A percentile compares a stretch with the other conserved stretches of the same genome.
Evolutionary conservation across 1,284 basidiomycete species (phyloP).

Genomic region (Boletus mariae): DNA sequence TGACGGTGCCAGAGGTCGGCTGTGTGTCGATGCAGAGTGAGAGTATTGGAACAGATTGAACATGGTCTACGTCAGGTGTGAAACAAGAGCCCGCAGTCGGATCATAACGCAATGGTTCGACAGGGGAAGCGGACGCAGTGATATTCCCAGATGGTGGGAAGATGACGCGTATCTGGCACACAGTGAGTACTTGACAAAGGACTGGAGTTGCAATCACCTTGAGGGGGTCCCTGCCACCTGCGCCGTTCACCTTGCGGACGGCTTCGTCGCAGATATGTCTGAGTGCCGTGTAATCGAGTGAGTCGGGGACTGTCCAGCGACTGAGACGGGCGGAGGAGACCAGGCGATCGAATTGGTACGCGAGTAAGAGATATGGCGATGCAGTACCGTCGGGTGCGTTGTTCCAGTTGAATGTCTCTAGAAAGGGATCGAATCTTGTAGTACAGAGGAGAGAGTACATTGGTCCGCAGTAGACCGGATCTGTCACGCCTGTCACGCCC

Average conservation of each 20-base stretch:
- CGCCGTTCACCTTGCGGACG: constrained; percentile 33
- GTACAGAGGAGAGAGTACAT: constrained; percentile 23
- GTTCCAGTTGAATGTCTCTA: constrained; percentile 53
- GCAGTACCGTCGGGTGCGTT: constrained; percentile 43
- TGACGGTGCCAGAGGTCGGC: constrained; percentile 47
- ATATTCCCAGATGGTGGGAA: constrained; percentile 46
- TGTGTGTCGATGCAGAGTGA: constrained; percentile 51
- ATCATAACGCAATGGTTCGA: constrained; percentile 40
- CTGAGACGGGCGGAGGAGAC: constrained; percentile 45
- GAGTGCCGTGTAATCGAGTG: constrained; percentile 39
- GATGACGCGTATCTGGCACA: constrained; percentile 53
- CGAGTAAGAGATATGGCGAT: constrained; percentile 57
- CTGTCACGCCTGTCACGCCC: constrained; percentile 26
- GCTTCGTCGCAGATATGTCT: constrained; percentile 42
- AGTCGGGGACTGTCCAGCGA: constrained; percentile 42
- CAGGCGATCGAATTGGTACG: constrained; percentile 57
- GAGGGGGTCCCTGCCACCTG: constrained; percentile 26
- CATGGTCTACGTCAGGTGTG: constrained; percentile 33
- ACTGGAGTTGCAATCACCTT: constrained; percentile 30
- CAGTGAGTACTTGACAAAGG: neutral
- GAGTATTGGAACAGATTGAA: constrained; percentile 33
- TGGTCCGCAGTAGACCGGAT: neutral
- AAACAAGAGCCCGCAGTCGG: constrained; percentile 41
- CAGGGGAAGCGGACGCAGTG: constrained; percentile 40
- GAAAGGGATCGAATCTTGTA: constrained; percentile 49